Percentiles rank a stretch among this genome's conserved stretches.
Conservation (phyloP, 257 asterid species). For the Gentiana dahurica region DNA sequence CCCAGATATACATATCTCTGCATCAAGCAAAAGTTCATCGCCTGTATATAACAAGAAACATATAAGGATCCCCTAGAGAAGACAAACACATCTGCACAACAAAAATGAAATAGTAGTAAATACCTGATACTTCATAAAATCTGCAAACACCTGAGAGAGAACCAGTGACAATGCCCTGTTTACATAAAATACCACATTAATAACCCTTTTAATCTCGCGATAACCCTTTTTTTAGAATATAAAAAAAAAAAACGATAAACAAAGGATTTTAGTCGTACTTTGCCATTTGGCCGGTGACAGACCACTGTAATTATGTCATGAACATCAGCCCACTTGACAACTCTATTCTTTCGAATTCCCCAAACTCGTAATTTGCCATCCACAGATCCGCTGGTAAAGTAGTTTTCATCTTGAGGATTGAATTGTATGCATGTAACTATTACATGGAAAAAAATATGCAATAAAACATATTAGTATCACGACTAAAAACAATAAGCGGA, state of each 20-base stretch:
- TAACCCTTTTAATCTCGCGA: not conserved
- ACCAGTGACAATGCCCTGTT: conserved; percentile 71
- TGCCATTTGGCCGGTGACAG: conserved; percentile 70
- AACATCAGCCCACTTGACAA: conserved; percentile 54
- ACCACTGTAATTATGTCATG: conserved; percentile 54
- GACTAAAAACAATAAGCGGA: not conserved
- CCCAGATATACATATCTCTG: conserved; percentile 42
- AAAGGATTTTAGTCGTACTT: conserved; percentile 27
- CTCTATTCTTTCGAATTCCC: conserved; percentile 51
- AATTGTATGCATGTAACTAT: conserved; percentile 82
- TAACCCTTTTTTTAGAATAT: not conserved
- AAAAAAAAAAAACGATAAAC: not conserved
- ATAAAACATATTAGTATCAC: not conserved
- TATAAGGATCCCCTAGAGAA: conserved; percentile 6
- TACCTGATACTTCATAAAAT: conserved; percentile 53
- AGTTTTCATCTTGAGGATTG: conserved; percentile 62
- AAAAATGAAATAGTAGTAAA: not conserved
- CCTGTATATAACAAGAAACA: conserved; percentile 19
- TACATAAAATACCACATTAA: not conserved
- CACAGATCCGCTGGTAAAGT: conserved; percentile 68
- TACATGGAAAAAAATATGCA: conserved; percentile 7
- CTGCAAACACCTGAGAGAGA: conserved; percentile 66
- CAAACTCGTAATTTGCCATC: conserved; percentile 87
- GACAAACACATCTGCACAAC: not conserved
- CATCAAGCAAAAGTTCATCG: conserved; percentile 30